Percentiles rank a stretch among this genome's conserved stretches.
These are phyloP conservation scores for Rhytidiadelphus loreus DNA, from an alignment of 225 moss, liverwort and hornwort genomes.

Conservation along the genomic window DNA sequence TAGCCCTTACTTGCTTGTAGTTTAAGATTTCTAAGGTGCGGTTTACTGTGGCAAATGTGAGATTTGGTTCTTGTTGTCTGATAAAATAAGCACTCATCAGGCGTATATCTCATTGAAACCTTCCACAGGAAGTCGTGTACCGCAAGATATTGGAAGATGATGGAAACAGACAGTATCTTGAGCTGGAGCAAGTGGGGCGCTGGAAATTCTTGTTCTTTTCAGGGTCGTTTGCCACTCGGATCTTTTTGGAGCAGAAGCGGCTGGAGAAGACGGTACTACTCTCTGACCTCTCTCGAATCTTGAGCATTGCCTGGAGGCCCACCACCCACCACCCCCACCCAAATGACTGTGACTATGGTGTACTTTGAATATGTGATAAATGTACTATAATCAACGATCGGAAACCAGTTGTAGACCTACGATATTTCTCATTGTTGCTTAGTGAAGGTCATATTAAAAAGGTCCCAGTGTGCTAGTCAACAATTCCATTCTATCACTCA, in stretches of 20 bases:
- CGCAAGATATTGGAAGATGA: conserved; percentile 83
- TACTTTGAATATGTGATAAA: not conserved
- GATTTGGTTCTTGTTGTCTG: not conserved
- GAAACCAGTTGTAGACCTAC: no score
- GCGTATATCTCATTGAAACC: not conserved
- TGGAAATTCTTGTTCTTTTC: conserved; percentile 74
- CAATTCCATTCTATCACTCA: not conserved
- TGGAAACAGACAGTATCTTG: conserved; percentile 70
- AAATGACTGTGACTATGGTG: not conserved
- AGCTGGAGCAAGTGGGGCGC: conserved; percentile 81
- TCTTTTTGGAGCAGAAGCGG: conserved; percentile 60
- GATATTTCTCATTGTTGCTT: not conserved
- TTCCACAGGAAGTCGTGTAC: conserved; percentile 68
- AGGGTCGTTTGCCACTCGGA: conserved; percentile 59
- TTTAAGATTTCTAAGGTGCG: not conserved
- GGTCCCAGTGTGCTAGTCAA: not conserved
- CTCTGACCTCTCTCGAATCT: not conserved
- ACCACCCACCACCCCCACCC: no score
- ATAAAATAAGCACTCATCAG: not conserved
- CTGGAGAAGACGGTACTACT: conserved; percentile 46
- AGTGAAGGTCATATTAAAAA: no score
- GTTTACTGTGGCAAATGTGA: not conserved
- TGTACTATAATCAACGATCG: not conserved
- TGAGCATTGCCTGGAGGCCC: not conserved
- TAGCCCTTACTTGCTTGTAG: not conserved